Evolutionary conservation across 345 rosid species (phyloP).

Genomic region (Excoecaria agallocha): DNA sequence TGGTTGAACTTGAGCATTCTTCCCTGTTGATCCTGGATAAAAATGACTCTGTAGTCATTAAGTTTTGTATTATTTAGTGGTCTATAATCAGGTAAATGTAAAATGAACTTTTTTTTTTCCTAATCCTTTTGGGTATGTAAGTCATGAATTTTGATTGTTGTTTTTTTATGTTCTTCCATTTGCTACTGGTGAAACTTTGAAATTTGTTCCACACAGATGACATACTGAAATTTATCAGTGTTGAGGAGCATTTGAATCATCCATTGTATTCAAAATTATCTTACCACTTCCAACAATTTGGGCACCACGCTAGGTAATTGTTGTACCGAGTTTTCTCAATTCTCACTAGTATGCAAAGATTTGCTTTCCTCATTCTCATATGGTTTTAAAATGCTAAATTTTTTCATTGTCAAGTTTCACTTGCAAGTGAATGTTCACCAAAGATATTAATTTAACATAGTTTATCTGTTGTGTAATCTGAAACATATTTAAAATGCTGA

Average conservation of each 20-base stretch:
- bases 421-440: constrained; percentile 3
- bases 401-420: not conserved
- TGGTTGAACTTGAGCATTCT: not conserved
- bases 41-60: not conserved
- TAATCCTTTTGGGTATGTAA: not conserved
- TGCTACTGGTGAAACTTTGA: not conserved
- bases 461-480: not conserved
- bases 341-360: not conserved
- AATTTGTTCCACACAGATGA: constrained; percentile 39
- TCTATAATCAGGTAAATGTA: not conserved
- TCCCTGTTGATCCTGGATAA: not conserved
- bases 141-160: not conserved
- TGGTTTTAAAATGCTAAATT: constrained; percentile 1
- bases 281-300: constrained; percentile 66
- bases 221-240: constrained; percentile 52
- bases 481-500: not conserved
- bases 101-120: not conserved
- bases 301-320: constrained; percentile 49
- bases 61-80: not conserved
- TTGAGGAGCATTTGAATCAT: constrained; percentile 33
- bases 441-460: not conserved
- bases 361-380: not conserved
- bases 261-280: constrained; percentile 44
- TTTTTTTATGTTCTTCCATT: not conserved
- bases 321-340: constrained; percentile 8